phyloP scores from a whole-genome alignment of 441 rosid genomes.

The Melastoma candidum region DNA sequence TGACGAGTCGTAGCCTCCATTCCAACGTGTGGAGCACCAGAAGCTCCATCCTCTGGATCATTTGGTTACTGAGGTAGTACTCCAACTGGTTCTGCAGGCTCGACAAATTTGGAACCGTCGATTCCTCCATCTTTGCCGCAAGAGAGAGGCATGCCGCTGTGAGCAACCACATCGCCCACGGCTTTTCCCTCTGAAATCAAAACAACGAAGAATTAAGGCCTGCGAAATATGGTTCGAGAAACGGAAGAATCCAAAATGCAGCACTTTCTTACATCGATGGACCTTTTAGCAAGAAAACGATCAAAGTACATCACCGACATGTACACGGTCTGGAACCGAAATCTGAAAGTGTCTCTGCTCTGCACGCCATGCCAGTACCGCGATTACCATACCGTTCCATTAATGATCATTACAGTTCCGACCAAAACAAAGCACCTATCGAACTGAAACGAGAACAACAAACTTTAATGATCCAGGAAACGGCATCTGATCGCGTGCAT shows the following conservation, averaged over 20 bases:
- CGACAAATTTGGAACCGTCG: conserved; percentile 25
- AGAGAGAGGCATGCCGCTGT: conserved; percentile 48
- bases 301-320: conserved; percentile 47
- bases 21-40: conserved; percentile 36
- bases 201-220: not conserved
- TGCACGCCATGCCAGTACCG: conserved; percentile 15
- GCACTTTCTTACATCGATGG: conserved; percentile 30
- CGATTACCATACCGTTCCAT: not conserved
- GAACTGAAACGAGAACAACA: conserved; percentile 13
- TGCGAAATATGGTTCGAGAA: not conserved
- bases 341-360: conserved; percentile 32
- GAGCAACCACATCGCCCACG: conserved; percentile 35
- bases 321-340: conserved; percentile 38
- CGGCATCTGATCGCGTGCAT: conserved; percentile 33
- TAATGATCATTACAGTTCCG: not conserved
- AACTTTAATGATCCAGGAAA: conserved; percentile 46
- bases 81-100: conserved; percentile 22
- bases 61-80: conserved; percentile 18
- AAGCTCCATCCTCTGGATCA: conserved; percentile 53
- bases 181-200: conserved; percentile 24
- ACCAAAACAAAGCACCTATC: not conserved
- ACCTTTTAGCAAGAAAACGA: conserved; percentile 34
- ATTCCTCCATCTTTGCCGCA: conserved; percentile 63
- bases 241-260: not conserved
- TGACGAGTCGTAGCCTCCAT: conserved; percentile 36